Evolutionary conservation across 495 filamentous ascomycete species (phyloP).

Genomic region (Penicillium bovifimosum): DNA sequence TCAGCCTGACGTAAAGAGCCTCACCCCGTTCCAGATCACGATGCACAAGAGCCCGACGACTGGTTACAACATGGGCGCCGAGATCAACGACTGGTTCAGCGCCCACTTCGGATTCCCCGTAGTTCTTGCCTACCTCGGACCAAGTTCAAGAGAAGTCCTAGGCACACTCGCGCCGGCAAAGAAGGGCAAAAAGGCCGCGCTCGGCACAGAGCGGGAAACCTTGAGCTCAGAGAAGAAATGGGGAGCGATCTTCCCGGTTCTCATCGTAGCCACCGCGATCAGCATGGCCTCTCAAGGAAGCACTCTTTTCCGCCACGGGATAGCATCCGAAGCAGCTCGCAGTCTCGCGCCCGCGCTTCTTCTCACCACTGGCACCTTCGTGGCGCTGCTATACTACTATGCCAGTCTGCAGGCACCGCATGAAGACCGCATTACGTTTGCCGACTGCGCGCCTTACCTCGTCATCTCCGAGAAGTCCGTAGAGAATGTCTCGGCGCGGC

Average conservation of each 20-base stretch:
- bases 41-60: constrained; percentile 61
- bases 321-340: not conserved
- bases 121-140: constrained; percentile 64
- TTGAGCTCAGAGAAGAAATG: not conserved
- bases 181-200: not conserved
- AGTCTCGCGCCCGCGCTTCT: not conserved
- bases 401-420: constrained; percentile 2
- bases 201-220: not conserved
- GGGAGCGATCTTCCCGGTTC: not conserved
- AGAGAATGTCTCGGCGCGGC: constrained; percentile 54
- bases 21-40: constrained; percentile 49
- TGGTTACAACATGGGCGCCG: constrained; percentile 60
- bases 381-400: not conserved
- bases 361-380: not conserved
- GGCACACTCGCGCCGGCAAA: constrained; percentile 47
- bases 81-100: constrained; percentile 71
- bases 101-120: constrained; percentile 61
- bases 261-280: not conserved
- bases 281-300: not conserved
- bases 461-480: constrained; percentile 68
- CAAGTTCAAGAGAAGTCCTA: constrained; percentile 55
- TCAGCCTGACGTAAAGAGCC: constrained; percentile 42
- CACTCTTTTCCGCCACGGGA: not conserved
- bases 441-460: constrained; percentile 73
- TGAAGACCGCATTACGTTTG: constrained; percentile 60